Evolutionary conservation across 1,284 basidiomycete genomes (phyloP), one percentile per base, ranked within the genome.

Genomic region (Papiliotrema fonsecae): DNA sequence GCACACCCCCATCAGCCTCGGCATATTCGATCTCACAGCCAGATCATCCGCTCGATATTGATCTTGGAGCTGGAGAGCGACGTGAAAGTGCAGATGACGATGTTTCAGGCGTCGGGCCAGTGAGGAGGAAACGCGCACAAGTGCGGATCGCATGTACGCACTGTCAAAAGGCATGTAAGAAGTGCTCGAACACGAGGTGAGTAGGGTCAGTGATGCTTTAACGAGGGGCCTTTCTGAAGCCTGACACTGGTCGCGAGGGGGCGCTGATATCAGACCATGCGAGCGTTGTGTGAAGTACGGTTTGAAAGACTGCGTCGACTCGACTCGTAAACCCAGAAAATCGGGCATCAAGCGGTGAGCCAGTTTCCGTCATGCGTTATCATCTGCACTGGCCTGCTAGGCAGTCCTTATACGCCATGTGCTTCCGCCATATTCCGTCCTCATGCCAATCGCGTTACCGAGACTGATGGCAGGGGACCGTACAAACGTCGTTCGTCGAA

Each of bases 111-210:
- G 19, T 28, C 6, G 42, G 19, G 25, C 34, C 19, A 14, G 21
- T 31, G 27, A 49, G 56, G 44, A 60, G 57, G 47, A 70, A 70
- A 50, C 31, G 68, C 11, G 53, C 58, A 3, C 68, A 70, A 45
- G 68, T 70, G 4, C 56, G 64, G 28, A 60, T 67, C 22, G 68
- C 68, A 11, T 70, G 68, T 56, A 67, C 61, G 27, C 64, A 68
- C 52, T 70, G 68, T 55, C 68, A 70, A 34, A 68, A 64, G 49
- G 68, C 68, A n/a, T 70, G 68, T 50, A 70, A 70, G 54, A 70
- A 65, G 52, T 70, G 68, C 44, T 67, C 66, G 4, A 64, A 66
- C 44, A 67, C 61, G 22, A 58, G 67, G 67, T 68, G 30, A 50
- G 61, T 58, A 10, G 13, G 7, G 6, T 25, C 26, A 16, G 5